Evolutionary conservation across 495 filamentous ascomycete genomes (phyloP).

Genomic region (Lentithecium fluviatile): DNA sequence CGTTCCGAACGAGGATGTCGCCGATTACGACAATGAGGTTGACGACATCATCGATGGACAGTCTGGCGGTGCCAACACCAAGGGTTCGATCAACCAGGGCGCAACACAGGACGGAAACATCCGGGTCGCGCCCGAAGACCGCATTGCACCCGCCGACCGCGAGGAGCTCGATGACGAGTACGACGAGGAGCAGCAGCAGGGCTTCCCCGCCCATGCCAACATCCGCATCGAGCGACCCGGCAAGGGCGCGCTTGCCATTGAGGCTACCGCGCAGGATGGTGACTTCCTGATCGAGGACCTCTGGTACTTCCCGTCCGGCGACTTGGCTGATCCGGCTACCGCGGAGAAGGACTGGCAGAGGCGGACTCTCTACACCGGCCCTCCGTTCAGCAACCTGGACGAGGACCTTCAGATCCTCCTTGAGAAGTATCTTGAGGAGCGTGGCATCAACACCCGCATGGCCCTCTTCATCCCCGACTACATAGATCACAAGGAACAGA

Average conservation of each 20-base stretch:
- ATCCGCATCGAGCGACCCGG: conserved; percentile 81
- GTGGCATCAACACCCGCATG: conserved; percentile 83
- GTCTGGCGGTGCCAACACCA: conserved; percentile 54
- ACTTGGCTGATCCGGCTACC: conserved; percentile 64
- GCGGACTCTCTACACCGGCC: conserved; percentile 81
- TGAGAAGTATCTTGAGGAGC: conserved; percentile 92
- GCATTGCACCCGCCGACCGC: conserved; percentile 57
- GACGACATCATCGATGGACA: conserved; percentile 40
- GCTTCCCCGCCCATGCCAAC: conserved; percentile 79
- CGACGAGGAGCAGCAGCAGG: conserved; percentile 49
- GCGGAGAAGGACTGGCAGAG: conserved; percentile 67
- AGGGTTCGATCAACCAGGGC: conserved; percentile 54
- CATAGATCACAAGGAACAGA: conserved; percentile 98
- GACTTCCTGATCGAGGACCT: conserved; percentile 87
- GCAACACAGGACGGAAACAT: conserved; percentile 50
- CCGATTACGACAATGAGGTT: conserved; percentile 45
- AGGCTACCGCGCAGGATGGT: conserved; percentile 83
- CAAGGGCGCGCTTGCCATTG: conserved; percentile 80
- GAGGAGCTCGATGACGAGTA: conserved; percentile 47
- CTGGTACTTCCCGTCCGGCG: conserved; percentile 74
- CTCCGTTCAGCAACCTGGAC: conserved; percentile 90
- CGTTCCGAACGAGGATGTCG: conserved; percentile 49
- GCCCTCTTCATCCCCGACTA: conserved; percentile 93
- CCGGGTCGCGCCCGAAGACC: conserved; percentile 58
- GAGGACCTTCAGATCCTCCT: conserved; percentile 90